A percentile compares a stretch with the other conserved stretches of the same genome.
phyloP scores from a whole-genome alignment of 306 rosid genomes.

The Elaeagnus macrophylla region DNA sequence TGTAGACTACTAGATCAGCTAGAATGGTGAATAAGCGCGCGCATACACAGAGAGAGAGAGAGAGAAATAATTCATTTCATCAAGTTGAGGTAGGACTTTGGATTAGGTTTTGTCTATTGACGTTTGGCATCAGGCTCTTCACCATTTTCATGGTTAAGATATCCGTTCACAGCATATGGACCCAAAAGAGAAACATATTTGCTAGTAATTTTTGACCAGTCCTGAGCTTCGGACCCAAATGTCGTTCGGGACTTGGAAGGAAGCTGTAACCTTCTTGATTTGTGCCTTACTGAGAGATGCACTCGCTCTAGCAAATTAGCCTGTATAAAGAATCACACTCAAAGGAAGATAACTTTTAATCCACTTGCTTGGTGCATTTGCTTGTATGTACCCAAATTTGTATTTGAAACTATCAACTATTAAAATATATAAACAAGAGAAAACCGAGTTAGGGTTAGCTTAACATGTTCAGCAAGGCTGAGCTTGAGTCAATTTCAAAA shows the following conservation, averaged over 20 bases:
- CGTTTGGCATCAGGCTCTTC: constrained; percentile 52
- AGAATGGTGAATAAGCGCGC: neutral
- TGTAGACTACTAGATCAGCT: constrained; percentile 16
- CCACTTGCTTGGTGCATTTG: too few species aligned
- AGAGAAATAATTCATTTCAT: constrained; percentile 17
- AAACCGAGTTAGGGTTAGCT: too few species aligned
- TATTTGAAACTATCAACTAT: too few species aligned
- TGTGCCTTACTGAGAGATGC: constrained; percentile 93
- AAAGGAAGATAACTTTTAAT: too few species aligned
- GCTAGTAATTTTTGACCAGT: constrained; percentile 93
- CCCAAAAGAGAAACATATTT: constrained; percentile 82
- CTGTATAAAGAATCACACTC: constrained; percentile 17
- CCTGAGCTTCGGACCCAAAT: constrained; percentile 95
- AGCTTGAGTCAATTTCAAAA: too few species aligned
- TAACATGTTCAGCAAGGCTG: too few species aligned
- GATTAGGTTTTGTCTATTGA: constrained; percentile 38
- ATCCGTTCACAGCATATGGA: constrained; percentile 53
- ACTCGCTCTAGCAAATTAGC: constrained; percentile 79
- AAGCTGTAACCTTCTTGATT: constrained; percentile 76
- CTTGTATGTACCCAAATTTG: too few species aligned
- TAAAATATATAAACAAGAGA: too few species aligned
- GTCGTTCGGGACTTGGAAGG: constrained; percentile 93
- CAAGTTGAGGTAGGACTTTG: constrained; percentile 22
- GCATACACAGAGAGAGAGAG: constrained; percentile 8
- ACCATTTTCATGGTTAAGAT: constrained; percentile 40